A percentile compares a stretch with the other conserved stretches of the same genome.
phyloP scores from a whole-genome alignment of 2,329 filamentous ascomycete genomes.

The Pyrenochaeta sp. region DNA sequence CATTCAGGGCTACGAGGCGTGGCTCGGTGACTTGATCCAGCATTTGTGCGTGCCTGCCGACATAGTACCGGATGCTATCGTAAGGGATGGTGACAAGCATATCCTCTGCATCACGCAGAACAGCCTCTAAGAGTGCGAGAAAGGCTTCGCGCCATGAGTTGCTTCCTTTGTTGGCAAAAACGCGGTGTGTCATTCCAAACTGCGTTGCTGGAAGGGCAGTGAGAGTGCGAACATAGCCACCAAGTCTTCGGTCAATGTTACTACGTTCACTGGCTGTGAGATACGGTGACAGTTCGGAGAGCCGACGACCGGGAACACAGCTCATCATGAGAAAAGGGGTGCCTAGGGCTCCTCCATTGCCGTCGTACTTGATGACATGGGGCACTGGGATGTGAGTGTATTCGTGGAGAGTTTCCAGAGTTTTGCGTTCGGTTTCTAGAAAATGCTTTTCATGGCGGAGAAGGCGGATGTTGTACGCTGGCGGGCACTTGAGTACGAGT shows the following conservation, averaged over 20 bases:
- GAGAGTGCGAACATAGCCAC: constrained; percentile 53
- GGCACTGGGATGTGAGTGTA: constrained; percentile 50
- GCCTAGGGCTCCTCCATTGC: constrained; percentile 35
- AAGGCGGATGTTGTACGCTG: constrained; percentile 47
- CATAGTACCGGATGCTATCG: constrained; percentile 60
- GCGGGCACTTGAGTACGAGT: constrained; percentile 54
- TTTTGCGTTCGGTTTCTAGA: constrained; percentile 50
- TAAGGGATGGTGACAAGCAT: constrained; percentile 66
- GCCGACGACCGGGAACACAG: constrained; percentile 42
- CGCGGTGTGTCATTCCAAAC: constrained; percentile 61
- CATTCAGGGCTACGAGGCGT: constrained; percentile 60
- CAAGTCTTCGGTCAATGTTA: constrained; percentile 52
- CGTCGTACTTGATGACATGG: constrained; percentile 50
- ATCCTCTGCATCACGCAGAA: constrained; percentile 66
- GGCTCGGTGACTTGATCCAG: constrained; percentile 62
- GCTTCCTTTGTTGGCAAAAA: constrained; percentile 56
- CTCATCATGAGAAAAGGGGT: constrained; percentile 46
- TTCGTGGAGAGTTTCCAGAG: constrained; percentile 49
- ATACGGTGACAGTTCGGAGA: constrained; percentile 40
- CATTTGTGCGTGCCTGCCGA: constrained; percentile 53
- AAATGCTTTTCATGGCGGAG: constrained; percentile 55
- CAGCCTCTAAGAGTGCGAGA: constrained; percentile 59
- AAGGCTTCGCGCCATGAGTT: constrained; percentile 65
- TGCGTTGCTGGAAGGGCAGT: constrained; percentile 55
- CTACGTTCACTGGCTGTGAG: constrained; percentile 48